Evolutionary conservation across 129 eudicot species (phyloP).

Genomic region (Lonicera japonica): DNA sequence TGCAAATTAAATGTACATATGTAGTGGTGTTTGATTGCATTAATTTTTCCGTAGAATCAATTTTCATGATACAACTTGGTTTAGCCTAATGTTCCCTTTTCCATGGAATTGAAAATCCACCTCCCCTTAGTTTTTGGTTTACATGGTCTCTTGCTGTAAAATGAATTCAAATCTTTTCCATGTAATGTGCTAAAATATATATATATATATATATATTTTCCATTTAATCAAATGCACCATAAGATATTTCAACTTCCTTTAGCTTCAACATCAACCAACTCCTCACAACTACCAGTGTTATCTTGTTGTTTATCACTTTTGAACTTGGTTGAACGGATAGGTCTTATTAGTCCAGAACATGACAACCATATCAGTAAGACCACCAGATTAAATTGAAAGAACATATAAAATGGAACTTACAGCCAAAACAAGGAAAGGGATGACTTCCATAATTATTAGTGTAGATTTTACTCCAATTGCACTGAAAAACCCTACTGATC

Average conservation of each 20-base stretch:
- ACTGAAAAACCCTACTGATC: conserved; percentile 97
- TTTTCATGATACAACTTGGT: too few relatives aligned
- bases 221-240: neutral
- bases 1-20: neutral
- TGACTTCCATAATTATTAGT: conserved; percentile 99
- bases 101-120: too few relatives aligned
- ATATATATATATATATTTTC: too few relatives aligned
- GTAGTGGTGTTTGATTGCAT: too few relatives aligned
- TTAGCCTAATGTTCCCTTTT: too few relatives aligned
- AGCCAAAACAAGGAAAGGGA: conserved; percentile 98
- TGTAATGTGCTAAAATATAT: too few relatives aligned
- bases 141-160: too few relatives aligned
- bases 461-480: conserved; percentile 96
- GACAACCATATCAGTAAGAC: neutral
- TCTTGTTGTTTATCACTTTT: neutral
- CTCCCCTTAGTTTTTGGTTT: too few relatives aligned
- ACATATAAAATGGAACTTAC: conserved; percentile 45
- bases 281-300: neutral
- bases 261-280: neutral
- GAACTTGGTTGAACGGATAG: neutral
- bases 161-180: neutral
- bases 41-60: too few relatives aligned
- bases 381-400: neutral
- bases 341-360: neutral
- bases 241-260: neutral